These are phyloP conservation scores for Penicillium bialowiezense DNA, from an alignment of 495 filamentous ascomycete species.

Conservation along the genomic window DNA sequence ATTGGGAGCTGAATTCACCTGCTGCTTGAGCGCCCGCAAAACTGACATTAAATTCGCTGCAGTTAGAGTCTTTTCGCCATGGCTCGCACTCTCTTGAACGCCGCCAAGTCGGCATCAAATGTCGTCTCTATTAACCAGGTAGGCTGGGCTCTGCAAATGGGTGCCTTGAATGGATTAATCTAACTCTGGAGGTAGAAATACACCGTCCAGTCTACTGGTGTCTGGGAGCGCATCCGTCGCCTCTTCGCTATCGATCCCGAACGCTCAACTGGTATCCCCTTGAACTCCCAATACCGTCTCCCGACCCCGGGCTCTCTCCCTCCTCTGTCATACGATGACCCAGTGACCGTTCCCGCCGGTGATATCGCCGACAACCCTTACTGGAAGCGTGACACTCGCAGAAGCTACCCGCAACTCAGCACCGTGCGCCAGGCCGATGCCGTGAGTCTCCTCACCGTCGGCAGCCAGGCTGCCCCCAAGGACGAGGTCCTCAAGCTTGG, in stretches of 20 bases:
- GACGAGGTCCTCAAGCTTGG: constrained; percentile 75
- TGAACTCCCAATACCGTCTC: constrained; percentile 90
- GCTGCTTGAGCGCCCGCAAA: no score
- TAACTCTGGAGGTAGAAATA: constrained; percentile 71
- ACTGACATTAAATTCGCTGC: constrained; percentile 13
- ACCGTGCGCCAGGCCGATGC: constrained; percentile 81
- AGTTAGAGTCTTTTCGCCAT: constrained; percentile 34
- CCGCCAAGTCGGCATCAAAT: constrained; percentile 41
- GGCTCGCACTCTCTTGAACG: constrained; percentile 41
- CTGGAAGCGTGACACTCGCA: constrained; percentile 90
- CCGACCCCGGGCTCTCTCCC: constrained; percentile 79
- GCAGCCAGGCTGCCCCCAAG: constrained; percentile 75
- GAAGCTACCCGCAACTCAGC: constrained; percentile 80
- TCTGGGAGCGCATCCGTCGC: constrained; percentile 83
- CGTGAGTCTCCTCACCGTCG: constrained; percentile 80
- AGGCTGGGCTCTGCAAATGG: background rate
- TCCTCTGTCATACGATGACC: constrained; percentile 79
- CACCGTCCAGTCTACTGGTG: constrained; percentile 84
- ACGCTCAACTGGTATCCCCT: constrained; percentile 84
- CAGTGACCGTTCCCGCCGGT: constrained; percentile 84
- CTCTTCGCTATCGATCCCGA: constrained; percentile 79
- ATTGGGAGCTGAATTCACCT: no score
- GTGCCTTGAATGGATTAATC: background rate
- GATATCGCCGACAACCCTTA: constrained; percentile 98
- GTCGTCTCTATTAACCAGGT: constrained; percentile 41